Percentiles rank a stretch among this genome's conserved stretches.
Conservation (phyloP, 1,284 basidiomycete genomes). For the Apiotrichum veenhuisii region DNA sequence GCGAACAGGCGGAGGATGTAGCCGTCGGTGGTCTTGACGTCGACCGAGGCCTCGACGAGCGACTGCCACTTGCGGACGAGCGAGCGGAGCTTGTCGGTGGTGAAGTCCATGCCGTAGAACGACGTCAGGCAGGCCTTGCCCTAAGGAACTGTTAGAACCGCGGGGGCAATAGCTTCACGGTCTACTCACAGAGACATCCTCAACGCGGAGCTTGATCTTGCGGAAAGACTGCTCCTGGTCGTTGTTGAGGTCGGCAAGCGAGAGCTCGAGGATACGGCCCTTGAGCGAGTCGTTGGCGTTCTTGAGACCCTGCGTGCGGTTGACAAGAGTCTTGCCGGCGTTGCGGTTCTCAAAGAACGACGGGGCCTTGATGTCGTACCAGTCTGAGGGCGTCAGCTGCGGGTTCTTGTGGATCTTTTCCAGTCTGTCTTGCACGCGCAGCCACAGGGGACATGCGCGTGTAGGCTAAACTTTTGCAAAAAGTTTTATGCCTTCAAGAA, state of each 20-base stretch:
- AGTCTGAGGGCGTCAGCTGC: slow-evolving; percentile 60
- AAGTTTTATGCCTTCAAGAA: not conserved
- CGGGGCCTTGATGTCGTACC: slow-evolving; percentile 99
- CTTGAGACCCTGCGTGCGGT: slow-evolving; percentile 97
- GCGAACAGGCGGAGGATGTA: slow-evolving; percentile 99
- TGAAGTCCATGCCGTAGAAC: slow-evolving; percentile 99
- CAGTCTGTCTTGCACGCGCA: not conserved
- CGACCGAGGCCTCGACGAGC: slow-evolving; percentile 96
- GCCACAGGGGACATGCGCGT: not conserved
- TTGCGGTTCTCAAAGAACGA: slow-evolving; percentile 97
- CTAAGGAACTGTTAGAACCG: slow-evolving; percentile 51
- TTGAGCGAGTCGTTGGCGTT: slow-evolving; percentile 98
- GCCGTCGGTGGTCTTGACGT: slow-evolving; percentile 98
- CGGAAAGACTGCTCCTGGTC: slow-evolving; percentile 99
- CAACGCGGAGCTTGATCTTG: slow-evolving; percentile 97
- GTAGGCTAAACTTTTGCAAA: not conserved
- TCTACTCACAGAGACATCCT: slow-evolving; percentile 64
- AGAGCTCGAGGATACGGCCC: slow-evolving; percentile 94
- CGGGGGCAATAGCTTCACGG: not conserved
- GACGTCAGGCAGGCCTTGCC: slow-evolving; percentile 99
- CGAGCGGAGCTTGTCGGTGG: slow-evolving; percentile 98
- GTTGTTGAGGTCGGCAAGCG: slow-evolving; percentile 97
- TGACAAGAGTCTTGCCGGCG: slow-evolving; percentile 97
- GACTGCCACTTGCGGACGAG: slow-evolving; percentile 99
- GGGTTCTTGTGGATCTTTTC: not conserved